phyloP scores from a whole-genome alignment of 768 basidiomycete species.

The Boletus huronensis region DNA sequence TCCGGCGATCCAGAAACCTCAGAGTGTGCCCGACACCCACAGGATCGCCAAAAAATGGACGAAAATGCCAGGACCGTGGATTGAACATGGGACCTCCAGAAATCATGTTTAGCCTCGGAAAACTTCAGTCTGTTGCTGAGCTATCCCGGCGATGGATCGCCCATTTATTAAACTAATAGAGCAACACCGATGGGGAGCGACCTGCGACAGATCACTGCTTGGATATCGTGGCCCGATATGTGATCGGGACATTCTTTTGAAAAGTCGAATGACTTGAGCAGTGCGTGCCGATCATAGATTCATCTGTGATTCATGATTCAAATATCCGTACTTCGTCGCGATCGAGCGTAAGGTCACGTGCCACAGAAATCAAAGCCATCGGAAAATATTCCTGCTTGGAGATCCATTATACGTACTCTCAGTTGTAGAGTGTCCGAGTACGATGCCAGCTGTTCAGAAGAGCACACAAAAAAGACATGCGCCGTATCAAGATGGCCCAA shows the following conservation, averaged over 20 bases:
- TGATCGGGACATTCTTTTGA: not conserved
- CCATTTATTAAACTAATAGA: too few species aligned
- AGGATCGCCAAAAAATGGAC: not conserved
- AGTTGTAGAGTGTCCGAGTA: not conserved
- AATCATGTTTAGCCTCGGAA: not conserved
- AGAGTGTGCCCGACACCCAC: not conserved
- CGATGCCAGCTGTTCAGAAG: constrained; percentile 44
- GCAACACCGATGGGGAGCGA: not conserved
- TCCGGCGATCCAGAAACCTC: not conserved
- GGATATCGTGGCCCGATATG: not conserved
- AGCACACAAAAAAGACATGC: constrained; percentile 50
- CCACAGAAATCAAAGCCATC: not conserved
- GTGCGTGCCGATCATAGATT: not conserved
- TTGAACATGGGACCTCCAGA: constrained; percentile 44
- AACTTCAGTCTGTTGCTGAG: constrained; percentile 72
- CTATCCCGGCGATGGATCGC: constrained; percentile 47
- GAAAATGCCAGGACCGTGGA: constrained; percentile 43
- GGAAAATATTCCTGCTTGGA: not conserved
- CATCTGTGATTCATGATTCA: too few species aligned
- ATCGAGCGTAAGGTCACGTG: constrained; percentile 18
- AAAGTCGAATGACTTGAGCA: not conserved
- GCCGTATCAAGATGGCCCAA: constrained; percentile 43
- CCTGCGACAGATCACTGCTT: not conserved
- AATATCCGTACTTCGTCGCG: not conserved
- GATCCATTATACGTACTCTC: not conserved